Conservation (phyloP, 1,284 basidiomycete species). For the Nidula niveotomentosa region DNA sequence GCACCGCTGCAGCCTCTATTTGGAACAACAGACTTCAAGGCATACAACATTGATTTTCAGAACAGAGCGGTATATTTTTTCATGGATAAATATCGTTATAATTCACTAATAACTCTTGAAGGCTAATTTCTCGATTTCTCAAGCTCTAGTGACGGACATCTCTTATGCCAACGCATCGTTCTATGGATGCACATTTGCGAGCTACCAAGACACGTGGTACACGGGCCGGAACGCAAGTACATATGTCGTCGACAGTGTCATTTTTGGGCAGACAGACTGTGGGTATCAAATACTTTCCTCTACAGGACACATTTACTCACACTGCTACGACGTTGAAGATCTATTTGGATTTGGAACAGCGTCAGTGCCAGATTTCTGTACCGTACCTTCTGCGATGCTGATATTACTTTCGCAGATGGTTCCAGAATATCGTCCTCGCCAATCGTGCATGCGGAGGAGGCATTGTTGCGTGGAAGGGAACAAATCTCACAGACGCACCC, state of each 20-base stretch:
- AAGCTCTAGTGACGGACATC: constrained; percentile 59
- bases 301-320: too few relatives aligned
- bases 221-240: constrained; percentile 60
- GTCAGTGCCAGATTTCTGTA: constrained; percentile 27
- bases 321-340: constrained; percentile 27
- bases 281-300: constrained; percentile 15
- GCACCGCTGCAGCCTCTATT: constrained; percentile 54
- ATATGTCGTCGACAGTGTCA: constrained; percentile 59
- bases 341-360: constrained; percentile 58
- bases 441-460: constrained; percentile 65
- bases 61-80: constrained; percentile 54
- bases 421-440: constrained; percentile 57
- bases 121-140: constrained; percentile 59
- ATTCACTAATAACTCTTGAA: constrained; percentile 15
- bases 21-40: constrained; percentile 59
- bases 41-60: constrained; percentile 67
- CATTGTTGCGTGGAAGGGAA: constrained; percentile 61
- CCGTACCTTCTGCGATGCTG: not conserved
- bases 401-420: constrained; percentile 41
- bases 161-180: constrained; percentile 67
- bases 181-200: constrained; percentile 63
- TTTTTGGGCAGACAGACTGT: constrained; percentile 68
- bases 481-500: constrained; percentile 50
- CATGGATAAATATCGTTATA: not conserved
- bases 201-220: constrained; percentile 70